These are phyloP conservation scores for Agapanthus africanus DNA, from an alignment of 106 monocot species.

Conservation along the genomic window DNA sequence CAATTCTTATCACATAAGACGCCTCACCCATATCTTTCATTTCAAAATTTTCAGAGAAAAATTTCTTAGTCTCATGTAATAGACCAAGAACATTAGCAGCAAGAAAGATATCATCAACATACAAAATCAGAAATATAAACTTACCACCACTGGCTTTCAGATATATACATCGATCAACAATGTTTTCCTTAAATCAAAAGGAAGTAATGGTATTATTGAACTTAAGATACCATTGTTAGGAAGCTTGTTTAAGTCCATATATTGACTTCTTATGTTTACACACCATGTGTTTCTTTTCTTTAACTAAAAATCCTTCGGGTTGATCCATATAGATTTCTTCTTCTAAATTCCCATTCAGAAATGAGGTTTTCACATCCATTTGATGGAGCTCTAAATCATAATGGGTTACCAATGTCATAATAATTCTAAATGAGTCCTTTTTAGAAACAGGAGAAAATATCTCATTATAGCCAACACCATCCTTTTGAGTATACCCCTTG, in stretches of 20 bases:
- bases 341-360: slow-evolving; percentile 12
- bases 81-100: not conserved
- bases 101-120: slow-evolving; percentile 4
- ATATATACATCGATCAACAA: too few species aligned
- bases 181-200: too few species aligned
- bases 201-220: too few species aligned
- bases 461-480: too few species aligned
- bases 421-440: slow-evolving; percentile 13
- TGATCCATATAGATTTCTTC: slow-evolving; percentile 12
- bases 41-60: not conserved
- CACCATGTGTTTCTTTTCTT: not conserved
- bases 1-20: not conserved
- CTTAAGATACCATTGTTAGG: not conserved
- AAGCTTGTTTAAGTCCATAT: slow-evolving; percentile 10
- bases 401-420: slow-evolving; percentile 4
- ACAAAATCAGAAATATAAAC: too few species aligned
- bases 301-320: not conserved
- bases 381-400: slow-evolving; percentile 14
- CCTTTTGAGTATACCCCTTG: too few species aligned
- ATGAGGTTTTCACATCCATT: too few species aligned
- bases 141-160: too few species aligned
- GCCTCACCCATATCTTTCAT: slow-evolving; percentile 7
- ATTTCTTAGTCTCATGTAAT: not conserved
- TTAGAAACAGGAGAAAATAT: too few species aligned
- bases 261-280: slow-evolving; percentile 16